Conservation (phyloP, 2,329 filamentous ascomycete genomes). For the Calonectria hongkongensis region DNA sequence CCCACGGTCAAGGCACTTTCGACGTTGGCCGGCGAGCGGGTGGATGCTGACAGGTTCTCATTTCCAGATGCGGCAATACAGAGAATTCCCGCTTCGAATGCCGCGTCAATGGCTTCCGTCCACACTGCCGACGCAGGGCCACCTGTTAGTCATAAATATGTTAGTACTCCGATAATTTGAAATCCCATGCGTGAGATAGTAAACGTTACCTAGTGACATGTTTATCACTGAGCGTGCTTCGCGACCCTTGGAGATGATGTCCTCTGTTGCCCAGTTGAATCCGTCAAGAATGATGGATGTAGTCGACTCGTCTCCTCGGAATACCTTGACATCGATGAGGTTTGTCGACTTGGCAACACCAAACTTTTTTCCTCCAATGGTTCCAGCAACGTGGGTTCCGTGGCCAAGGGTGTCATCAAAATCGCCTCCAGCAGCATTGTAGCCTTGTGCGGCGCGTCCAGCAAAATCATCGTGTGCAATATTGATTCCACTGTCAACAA, state of each 20-base stretch:
- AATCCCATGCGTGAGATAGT: not conserved
- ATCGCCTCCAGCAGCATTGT: not conserved
- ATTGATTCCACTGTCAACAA: constrained; percentile 67
- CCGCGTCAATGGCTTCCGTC: constrained; percentile 47
- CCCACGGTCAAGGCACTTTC: constrained; percentile 54
- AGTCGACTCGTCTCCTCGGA: constrained; percentile 50
- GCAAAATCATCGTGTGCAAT: constrained; percentile 59
- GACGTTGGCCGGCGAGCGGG: constrained; percentile 50
- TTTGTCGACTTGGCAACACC: constrained; percentile 63
- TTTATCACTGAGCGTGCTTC: constrained; percentile 62
- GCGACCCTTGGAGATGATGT: constrained; percentile 56
- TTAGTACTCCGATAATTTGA: not conserved
- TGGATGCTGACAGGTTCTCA: constrained; percentile 38
- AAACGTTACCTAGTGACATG: constrained; percentile 62
- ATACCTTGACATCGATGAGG: constrained; percentile 66
- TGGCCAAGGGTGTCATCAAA: constrained; percentile 36
- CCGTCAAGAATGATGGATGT: constrained; percentile 56
- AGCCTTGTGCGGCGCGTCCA: constrained; percentile 47
- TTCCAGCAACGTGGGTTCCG: constrained; percentile 48
- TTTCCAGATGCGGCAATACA: constrained; percentile 62
- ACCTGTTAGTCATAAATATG: constrained; percentile 2
- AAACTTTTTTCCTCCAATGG: constrained; percentile 48
- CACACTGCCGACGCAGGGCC: constrained; percentile 39
- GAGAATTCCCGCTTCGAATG: constrained; percentile 55
- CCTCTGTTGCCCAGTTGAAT: constrained; percentile 60